Conservation (phyloP, 139 green algal species). For the Chlamydomonas eustigma region DNA sequence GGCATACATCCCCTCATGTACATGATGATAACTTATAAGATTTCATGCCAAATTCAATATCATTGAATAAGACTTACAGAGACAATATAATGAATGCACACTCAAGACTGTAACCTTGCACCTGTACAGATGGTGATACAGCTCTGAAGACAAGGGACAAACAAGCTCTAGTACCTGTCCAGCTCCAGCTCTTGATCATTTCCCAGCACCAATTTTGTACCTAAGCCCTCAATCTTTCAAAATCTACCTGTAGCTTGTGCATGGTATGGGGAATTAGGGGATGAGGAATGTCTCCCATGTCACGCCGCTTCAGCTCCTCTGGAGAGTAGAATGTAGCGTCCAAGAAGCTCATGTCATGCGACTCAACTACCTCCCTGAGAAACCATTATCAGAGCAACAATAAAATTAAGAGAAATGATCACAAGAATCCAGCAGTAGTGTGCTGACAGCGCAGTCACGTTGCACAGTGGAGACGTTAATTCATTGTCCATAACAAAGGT, state of each 20-base stretch:
- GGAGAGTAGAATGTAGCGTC: constrained; percentile 30
- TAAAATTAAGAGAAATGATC: too few species aligned
- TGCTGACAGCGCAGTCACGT: too few species aligned
- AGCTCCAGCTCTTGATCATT: neutral
- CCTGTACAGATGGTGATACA: neutral
- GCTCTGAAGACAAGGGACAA: neutral
- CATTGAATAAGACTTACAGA: neutral
- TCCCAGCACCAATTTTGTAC: neutral
- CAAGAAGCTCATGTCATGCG: constrained; percentile 12
- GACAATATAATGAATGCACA: neutral
- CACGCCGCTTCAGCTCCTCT: constrained; percentile 12
- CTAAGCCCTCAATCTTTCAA: too few species aligned
- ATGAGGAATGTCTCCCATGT: constrained; percentile 24
- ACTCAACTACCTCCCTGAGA: neutral
- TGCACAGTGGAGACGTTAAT: too few species aligned
- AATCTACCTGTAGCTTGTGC: neutral
- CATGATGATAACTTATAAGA: neutral
- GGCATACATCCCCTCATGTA: neutral
- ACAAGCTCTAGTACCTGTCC: neutral
- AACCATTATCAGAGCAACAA: too few species aligned
- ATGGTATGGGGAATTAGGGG: constrained; percentile 21
- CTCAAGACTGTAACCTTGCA: neutral
- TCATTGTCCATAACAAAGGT: too few species aligned
- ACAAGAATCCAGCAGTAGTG: too few species aligned
- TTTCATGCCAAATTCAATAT: neutral